Conservation (phyloP, 2,329 filamentous ascomycete species). For the Ophiocordyceps camponoti-saundersi region DNA sequence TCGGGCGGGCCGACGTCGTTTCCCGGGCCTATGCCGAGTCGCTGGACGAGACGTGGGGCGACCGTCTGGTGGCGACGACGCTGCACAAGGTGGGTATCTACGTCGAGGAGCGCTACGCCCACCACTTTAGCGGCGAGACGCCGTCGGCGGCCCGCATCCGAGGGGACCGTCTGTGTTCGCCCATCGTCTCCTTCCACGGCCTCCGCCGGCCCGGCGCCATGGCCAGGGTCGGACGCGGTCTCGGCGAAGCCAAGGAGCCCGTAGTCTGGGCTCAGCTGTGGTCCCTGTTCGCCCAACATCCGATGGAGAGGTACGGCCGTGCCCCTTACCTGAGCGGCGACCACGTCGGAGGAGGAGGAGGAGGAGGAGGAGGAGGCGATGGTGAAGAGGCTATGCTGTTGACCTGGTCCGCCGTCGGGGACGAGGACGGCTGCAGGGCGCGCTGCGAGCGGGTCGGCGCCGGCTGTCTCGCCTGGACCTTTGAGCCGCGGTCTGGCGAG, state of each 20-base stretch:
- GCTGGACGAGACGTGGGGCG: constrained; percentile 34
- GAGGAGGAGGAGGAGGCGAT: constrained; percentile 26
- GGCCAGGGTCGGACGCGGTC: constrained; percentile 23
- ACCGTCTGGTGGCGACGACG: constrained; percentile 34
- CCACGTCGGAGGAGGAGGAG: constrained; percentile 32
- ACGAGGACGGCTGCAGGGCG: constrained; percentile 23
- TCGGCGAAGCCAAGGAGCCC: constrained; percentile 19
- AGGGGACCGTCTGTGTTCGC: constrained; percentile 32
- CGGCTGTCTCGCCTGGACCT: constrained; percentile 35
- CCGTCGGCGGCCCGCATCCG: constrained; percentile 31
- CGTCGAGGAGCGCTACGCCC: constrained; percentile 35
- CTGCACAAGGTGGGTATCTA: constrained; percentile 36
- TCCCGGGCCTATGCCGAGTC: constrained; percentile 27
- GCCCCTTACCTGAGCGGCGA: constrained; percentile 19
- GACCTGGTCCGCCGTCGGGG: constrained; percentile 17
- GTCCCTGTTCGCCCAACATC: constrained; percentile 25
- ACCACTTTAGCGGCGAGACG: constrained; percentile 37
- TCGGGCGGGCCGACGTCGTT: constrained; percentile 24
- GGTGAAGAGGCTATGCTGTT: constrained; percentile 9
- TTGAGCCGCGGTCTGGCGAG: constrained; percentile 18
- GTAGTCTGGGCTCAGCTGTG: constrained; percentile 34
- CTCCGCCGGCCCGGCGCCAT: constrained; percentile 27
- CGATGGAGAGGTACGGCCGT: constrained; percentile 19
- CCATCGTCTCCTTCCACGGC: constrained; percentile 36
- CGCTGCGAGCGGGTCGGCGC: constrained; percentile 17